These are phyloP conservation scores for Trichoderma koningii DNA, from an alignment of 2,329 filamentous ascomycete genomes.

Conservation along the genomic window DNA sequence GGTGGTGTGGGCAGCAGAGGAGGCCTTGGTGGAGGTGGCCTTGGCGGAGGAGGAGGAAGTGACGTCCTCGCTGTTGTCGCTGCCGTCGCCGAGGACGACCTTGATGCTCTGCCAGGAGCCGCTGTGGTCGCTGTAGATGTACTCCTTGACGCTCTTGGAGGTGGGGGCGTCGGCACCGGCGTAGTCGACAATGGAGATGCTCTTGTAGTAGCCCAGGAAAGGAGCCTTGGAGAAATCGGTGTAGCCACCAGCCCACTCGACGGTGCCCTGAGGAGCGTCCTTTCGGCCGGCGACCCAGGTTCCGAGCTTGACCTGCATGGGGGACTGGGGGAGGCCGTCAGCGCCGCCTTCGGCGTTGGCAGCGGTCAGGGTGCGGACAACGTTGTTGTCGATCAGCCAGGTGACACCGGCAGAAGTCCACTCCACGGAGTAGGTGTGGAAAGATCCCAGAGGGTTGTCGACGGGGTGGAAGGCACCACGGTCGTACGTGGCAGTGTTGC, in stretches of 20 bases:
- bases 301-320: slow-evolving; percentile 70
- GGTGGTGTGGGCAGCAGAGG: slow-evolving; percentile 19
- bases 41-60: slow-evolving; percentile 20
- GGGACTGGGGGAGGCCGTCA: slow-evolving; percentile 67
- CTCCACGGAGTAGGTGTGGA: slow-evolving; percentile 68
- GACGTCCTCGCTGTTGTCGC: slow-evolving; percentile 27
- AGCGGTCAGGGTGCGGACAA: slow-evolving; percentile 63
- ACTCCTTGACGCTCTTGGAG: slow-evolving; percentile 49
- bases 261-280: slow-evolving; percentile 67
- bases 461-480: slow-evolving; percentile 66
- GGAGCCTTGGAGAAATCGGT: slow-evolving; percentile 55
- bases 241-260: slow-evolving; percentile 69
- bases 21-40: slow-evolving; percentile 25
- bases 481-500: slow-evolving; percentile 69
- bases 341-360: slow-evolving; percentile 57
- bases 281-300: slow-evolving; percentile 64
- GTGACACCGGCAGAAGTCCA: slow-evolving; percentile 66
- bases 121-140: slow-evolving; percentile 53
- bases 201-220: slow-evolving; percentile 60
- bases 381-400: slow-evolving; percentile 65
- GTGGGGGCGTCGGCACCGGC: slow-evolving; percentile 50
- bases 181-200: slow-evolving; percentile 57
- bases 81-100: slow-evolving; percentile 46
- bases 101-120: slow-evolving; percentile 56
- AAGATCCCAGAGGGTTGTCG: slow-evolving; percentile 48